Base-by-base conservation (phyloP, 306 rosid genomes). In the Corylus americana region DNA sequence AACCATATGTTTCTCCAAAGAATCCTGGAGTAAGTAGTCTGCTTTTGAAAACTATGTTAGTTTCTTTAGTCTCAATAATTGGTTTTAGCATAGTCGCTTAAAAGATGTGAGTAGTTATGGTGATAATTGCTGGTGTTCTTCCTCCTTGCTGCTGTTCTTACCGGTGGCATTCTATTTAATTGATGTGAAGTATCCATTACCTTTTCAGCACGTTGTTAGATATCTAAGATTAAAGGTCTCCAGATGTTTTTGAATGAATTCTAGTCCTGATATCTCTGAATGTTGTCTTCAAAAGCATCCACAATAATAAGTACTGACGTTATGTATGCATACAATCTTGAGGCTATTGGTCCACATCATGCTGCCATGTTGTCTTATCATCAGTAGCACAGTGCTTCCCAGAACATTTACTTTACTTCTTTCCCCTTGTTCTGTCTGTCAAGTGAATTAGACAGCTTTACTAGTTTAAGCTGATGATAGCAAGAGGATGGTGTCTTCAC, bases 21-120 rank as follows among this genome's bases (percentile, higher is more conserved):
- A 77, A 85, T 77, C 90, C 91, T n/a, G 97, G 97, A 85, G 97
- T 94, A 90, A 89, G 92, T 27, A 55, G 55, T 67, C 51, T 42
- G 50, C 74, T 82, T 72, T n/a, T 11, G 44, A 39, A 17, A 81
- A 58, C 29, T 29, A 3, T 8, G 29, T 4, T 25, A 42, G n/a
- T 78, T 22, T 69, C 14, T 27, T 31, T 8, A 14, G 8, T 35
- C 35, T 48, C 31, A 35, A 35, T 53, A 75, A 27, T 3, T 45
- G 53, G 37, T 79, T 42, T 53, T 44, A 11, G 31, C 10, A 22
- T 16, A 16, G 54, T 74, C 49, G 18, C 55, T 73, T 6, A 10
- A 12, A 39, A 76, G 37, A 62, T 51, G 58, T 62, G 55, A 4
- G 18, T 55, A 18, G 54, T 12, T 61, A n/a, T 45, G 22, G 54